A percentile compares a stretch with the other conserved stretches of the same genome.
Evolutionary conservation across 2,329 filamentous ascomycete species (phyloP).

Genomic region (Orbilia javanica): DNA sequence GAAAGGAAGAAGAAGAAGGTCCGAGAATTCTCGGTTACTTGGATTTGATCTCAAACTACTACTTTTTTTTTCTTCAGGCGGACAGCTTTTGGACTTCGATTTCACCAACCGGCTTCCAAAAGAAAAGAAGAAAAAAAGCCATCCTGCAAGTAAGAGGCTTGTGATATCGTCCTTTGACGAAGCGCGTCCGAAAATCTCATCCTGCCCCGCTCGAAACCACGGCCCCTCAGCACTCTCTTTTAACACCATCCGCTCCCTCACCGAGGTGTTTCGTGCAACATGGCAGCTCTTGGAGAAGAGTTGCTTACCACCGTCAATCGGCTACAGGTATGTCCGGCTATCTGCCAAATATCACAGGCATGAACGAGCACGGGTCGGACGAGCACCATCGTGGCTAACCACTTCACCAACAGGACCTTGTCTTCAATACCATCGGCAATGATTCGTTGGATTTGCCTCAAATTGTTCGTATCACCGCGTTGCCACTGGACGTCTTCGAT

Average conservation of each 20-base stretch:
- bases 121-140: constrained; percentile 33
- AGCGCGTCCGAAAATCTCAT: constrained; percentile 24
- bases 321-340: constrained; percentile 74
- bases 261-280: constrained; percentile 66
- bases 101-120: constrained; percentile 22
- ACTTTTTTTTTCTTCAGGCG: constrained; percentile 43
- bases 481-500: constrained; percentile 26
- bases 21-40: constrained; percentile 49
- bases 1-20: constrained; percentile 32
- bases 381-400: constrained; percentile 41
- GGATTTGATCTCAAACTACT: constrained; percentile 30
- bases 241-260: constrained; percentile 55
- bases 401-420: constrained; percentile 64
- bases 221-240: constrained; percentile 21
- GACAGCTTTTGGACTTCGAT: constrained; percentile 25
- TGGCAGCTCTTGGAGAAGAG: constrained; percentile 96
- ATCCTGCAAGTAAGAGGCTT: constrained; percentile 23
- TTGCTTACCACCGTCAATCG: constrained; percentile 96
- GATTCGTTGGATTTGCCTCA: constrained; percentile 97
- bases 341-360: constrained; percentile 25
- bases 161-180: constrained; percentile 15
- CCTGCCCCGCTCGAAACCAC: constrained; percentile 11
- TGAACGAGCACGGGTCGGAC: constrained; percentile 32
- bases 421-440: constrained; percentile 99
- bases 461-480: constrained; percentile 77